Base-by-base conservation (phyloP, 345 rosid species). In the Citrus sp. region DNA sequence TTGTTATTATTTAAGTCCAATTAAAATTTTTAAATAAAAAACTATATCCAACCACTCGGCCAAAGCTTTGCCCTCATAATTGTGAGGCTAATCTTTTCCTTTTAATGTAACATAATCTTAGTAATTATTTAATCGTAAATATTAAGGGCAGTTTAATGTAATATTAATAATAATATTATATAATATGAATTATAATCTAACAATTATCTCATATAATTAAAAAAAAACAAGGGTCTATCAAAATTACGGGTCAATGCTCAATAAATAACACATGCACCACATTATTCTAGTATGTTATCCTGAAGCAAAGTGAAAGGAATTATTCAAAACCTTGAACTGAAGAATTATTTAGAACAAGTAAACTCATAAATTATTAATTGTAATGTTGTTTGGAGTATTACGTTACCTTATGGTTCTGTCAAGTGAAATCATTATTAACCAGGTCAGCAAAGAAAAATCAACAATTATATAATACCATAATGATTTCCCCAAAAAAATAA, bases 401-500 rank as follows among this genome's bases (percentile, higher is more conserved):
- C 16, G 16, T 42, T 12, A 12, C 51, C 46, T 9, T 10, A 10
- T 42, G 16, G 49, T 10, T 40, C 25, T 49, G 70, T 34, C 65
- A 62, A 2, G 32, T 9, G 64, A 75, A 70, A 38, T 46, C 51
- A 46, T 70, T 21, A 68, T 37, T 35, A 28, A 67, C 5, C 4
- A 80, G 54, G 76, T 60, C 80, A 81, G 64, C 69, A 25, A 42
- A 65, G 56, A 72, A 77, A 81, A 66, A 35, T 72, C 68, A 75
- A 67, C 37, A 37, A 73, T 25, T 58, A 67, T 62, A 55, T 59
- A 73, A 59, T 59, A 73, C 54, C 28, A 59, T 2, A 30, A 58
- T 30, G 56, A 72, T 32, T 72, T 22, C 10, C 49, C 32, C 2
- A 72, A 27, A 46, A 51, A 28, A 61, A 38, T 7, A 37, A 9